Evolutionary conservation across 2,329 filamentous ascomycete genomes (phyloP).

Genomic region (Paracamarosporium sp.): DNA sequence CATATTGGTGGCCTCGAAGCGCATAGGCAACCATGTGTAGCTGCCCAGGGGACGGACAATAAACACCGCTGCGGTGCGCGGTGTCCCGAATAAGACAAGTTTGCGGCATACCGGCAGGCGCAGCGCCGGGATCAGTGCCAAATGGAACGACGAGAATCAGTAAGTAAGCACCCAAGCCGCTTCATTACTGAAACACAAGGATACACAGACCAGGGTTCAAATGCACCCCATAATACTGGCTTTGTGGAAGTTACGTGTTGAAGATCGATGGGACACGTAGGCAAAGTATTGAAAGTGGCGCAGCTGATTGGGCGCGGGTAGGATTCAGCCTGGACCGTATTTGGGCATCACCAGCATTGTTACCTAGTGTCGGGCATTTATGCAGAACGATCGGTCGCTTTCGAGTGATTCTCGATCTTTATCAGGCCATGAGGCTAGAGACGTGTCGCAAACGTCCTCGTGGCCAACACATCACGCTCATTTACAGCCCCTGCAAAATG

Average conservation of each 20-base stretch:
- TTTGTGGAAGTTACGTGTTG: slow-evolving; percentile 15
- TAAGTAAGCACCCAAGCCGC: not conserved
- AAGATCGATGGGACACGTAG: slow-evolving; percentile 19
- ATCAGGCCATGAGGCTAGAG: not conserved
- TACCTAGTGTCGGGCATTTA: slow-evolving; percentile 17
- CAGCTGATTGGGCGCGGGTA: slow-evolving; percentile 27
- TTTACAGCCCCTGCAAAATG: not conserved
- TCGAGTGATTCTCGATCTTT: not conserved
- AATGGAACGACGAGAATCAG: not conserved
- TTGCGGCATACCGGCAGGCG: slow-evolving; percentile 5
- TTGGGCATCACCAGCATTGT: slow-evolving; percentile 21
- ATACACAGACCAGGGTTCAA: not conserved
- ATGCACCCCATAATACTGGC: slow-evolving; percentile 4
- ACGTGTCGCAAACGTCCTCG: slow-evolving; percentile 4
- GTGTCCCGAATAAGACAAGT: slow-evolving; percentile 14
- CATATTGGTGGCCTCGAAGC: not conserved
- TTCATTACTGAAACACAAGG: slow-evolving; percentile 8
- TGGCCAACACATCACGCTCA: slow-evolving; percentile 1
- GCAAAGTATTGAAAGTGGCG: slow-evolving; percentile 19
- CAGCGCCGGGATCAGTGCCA: slow-evolving; percentile 14
- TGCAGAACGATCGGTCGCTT: slow-evolving; percentile 16
- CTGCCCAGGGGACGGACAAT: not conserved
- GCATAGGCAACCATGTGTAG: slow-evolving; percentile 10
- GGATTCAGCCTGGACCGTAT: slow-evolving; percentile 22
- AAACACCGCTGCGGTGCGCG: slow-evolving; percentile 6